Evolutionary conservation across 306 rosid genomes (phyloP).

Genomic region (Pachyrhizus erosus): DNA sequence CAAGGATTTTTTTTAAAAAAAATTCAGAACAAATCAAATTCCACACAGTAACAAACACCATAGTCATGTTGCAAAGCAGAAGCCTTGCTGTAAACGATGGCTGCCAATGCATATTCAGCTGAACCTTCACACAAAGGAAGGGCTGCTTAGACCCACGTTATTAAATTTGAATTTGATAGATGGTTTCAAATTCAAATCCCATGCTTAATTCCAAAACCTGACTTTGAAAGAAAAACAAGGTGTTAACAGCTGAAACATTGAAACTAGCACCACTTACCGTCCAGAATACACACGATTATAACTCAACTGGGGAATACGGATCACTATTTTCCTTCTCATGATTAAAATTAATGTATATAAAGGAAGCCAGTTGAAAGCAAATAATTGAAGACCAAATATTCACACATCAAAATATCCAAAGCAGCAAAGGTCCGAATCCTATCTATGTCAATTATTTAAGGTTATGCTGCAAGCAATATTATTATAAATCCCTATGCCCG

Average conservation of each 20-base stretch:
- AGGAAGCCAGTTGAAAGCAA: constrained; percentile 35
- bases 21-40: constrained; percentile 23
- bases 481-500: not conserved
- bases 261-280: not conserved
- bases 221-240: not conserved
- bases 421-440: not conserved
- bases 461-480: constrained; percentile 20
- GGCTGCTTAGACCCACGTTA: not conserved
- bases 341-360: not conserved
- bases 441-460: not conserved
- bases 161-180: constrained; percentile 6
- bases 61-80: constrained; percentile 23
- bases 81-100: constrained; percentile 32
- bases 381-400: constrained; percentile 10
- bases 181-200: constrained; percentile 11
- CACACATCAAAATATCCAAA: not conserved
- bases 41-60: constrained; percentile 18
- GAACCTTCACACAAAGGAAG: constrained; percentile 26
- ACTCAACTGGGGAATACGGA: constrained; percentile 5
- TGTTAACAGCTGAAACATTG: constrained; percentile 21
- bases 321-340: not conserved
- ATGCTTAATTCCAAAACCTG: not conserved
- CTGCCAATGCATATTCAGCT: constrained; percentile 27
- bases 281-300: constrained; percentile 6
- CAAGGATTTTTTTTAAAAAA: constrained; percentile 2